These are phyloP conservation scores for Atkinsonella texensis DNA, from an alignment of 2,329 filamentous ascomycete species.

Conservation along the genomic window DNA sequence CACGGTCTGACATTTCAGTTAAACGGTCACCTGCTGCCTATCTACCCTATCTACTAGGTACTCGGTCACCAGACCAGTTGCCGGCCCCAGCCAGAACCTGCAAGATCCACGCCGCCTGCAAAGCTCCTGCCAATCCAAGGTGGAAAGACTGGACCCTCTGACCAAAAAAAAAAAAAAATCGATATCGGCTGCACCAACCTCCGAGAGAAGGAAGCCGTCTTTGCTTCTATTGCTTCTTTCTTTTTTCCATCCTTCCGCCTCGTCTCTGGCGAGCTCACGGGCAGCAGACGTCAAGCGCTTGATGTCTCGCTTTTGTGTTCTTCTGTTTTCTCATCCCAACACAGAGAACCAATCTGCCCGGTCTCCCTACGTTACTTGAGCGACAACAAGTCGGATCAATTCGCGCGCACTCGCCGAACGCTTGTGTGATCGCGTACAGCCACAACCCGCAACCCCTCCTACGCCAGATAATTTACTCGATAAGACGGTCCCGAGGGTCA, in stretches of 20 bases:
- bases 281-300: not conserved
- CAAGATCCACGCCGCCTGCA: no score
- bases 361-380: not conserved
- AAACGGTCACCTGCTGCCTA: no score
- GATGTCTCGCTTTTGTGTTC: not conserved
- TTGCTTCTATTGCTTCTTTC: not conserved
- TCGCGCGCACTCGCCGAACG: not conserved
- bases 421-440: not conserved
- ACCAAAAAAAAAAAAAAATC: not conserved
- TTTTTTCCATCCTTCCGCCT: not conserved
- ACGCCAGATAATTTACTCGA: not conserved
- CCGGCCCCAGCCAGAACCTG: not conserved
- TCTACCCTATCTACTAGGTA: no score
- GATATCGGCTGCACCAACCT: not conserved
- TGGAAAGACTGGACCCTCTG: not conserved
- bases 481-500: not conserved
- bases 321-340: not conserved
- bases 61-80: no score
- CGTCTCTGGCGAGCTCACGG: not conserved
- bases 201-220: not conserved
- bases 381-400: not conserved
- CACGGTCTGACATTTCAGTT: no score
- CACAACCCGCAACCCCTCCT: not conserved
- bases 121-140: no score
- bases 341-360: not conserved